Percentiles rank a stretch among this genome's conserved stretches.
Evolutionary conservation across 108 stramenopile species (phyloP).

Genomic region (Stephanodiscus triporus): DNA sequence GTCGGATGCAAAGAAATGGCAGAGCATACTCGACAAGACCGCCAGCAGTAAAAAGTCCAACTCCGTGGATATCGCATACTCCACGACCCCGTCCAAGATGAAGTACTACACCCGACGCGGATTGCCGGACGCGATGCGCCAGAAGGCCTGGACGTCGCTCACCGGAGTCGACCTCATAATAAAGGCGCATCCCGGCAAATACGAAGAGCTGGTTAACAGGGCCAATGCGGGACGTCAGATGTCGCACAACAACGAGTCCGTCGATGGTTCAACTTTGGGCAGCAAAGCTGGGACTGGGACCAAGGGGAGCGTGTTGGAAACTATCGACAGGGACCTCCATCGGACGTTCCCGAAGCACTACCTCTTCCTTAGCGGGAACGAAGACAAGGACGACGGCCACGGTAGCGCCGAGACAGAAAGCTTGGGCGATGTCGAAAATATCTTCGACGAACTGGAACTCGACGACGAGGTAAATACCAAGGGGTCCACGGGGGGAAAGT

Average conservation of each 20-base stretch:
- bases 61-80: no score
- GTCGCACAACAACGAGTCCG: background rate
- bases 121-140: constrained; percentile 30
- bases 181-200: constrained; percentile 16
- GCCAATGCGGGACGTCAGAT: constrained; percentile 16
- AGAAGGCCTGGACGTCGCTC: constrained; percentile 27
- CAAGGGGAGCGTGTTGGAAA: constrained; percentile 43
- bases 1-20: constrained; percentile 24
- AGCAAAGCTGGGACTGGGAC: background rate
- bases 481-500: background rate
- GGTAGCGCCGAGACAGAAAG: background rate
- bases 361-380: constrained; percentile 68
- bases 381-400: constrained; percentile 31
- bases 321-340: constrained; percentile 88
- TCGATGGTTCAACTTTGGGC: background rate
- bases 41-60: background rate
- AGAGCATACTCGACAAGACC: constrained; percentile 27
- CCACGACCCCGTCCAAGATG: constrained; percentile 26
- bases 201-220: constrained; percentile 12
- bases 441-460: no score
- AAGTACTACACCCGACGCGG: constrained; percentile 36
- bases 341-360: constrained; percentile 90
- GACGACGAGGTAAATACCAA: background rate
- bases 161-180: constrained; percentile 41
- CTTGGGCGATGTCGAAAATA: no score